phyloP scores from a whole-genome alignment of 2,329 filamentous ascomycete genomes.

The Colletotrichum caudatum region DNA sequence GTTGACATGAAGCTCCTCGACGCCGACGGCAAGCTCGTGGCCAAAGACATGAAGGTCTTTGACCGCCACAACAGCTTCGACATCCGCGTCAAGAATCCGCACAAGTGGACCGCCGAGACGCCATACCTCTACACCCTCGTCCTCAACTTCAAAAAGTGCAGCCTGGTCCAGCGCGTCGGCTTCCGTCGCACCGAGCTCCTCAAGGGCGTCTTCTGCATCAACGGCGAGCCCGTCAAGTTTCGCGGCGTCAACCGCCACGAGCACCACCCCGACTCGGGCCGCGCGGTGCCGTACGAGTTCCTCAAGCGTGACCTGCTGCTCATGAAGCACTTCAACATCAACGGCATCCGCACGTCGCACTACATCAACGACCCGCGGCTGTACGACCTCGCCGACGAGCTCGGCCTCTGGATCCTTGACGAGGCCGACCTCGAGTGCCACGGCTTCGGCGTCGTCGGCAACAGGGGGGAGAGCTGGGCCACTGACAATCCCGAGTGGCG shows the following conservation, averaged over 20 bases:
- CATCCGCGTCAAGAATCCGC: constrained; percentile 61
- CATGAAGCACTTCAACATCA: constrained; percentile 79
- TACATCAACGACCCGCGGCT: constrained; percentile 72
- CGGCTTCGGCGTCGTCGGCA: constrained; percentile 59
- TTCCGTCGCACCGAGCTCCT: constrained; percentile 73
- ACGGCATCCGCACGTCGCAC: constrained; percentile 76
- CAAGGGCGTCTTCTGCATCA: constrained; percentile 72
- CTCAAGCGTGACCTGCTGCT: constrained; percentile 70
- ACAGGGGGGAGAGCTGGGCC: constrained; percentile 62
- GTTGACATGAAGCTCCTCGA: constrained; percentile 54
- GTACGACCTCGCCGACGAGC: constrained; percentile 71
- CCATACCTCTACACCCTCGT: constrained; percentile 70
- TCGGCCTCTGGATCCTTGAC: constrained; percentile 74
- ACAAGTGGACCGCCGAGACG: constrained; percentile 78
- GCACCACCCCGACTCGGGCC: constrained; percentile 72
- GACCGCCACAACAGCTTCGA: constrained; percentile 56
- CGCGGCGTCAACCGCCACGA: constrained; percentile 79
- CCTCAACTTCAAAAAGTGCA: constrained; percentile 52
- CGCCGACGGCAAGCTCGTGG: constrained; percentile 47
- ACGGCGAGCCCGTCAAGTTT: constrained; percentile 73
- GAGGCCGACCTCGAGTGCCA: constrained; percentile 68
- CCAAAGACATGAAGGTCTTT: constrained; percentile 44
- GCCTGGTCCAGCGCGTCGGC: constrained; percentile 67
- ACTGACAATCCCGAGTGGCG: constrained; percentile 72
- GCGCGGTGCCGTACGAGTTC: constrained; percentile 71